Base-by-base conservation (phyloP, 805 yeast genomes). In the Starmerella bacillaris region DNA sequence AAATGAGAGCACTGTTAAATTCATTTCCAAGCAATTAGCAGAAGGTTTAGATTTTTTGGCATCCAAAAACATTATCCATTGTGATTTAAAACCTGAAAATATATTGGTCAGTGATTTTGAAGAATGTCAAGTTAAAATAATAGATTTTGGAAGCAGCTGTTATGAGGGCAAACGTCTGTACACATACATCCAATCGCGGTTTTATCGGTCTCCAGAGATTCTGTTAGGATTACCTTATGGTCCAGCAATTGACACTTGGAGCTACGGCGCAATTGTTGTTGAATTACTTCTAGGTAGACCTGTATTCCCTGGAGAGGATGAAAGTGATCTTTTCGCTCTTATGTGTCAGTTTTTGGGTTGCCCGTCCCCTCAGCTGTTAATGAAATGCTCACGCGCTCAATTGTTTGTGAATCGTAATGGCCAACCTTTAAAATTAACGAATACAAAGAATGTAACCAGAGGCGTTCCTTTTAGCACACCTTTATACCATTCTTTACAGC, bases 201-300 rank as follows among this genome's bases (percentile, higher is more conserved):
- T 83, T 56, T 84, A 84, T 58, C 69, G 95, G 47, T 92, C 96
- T 1, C 99, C 99, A 1, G 99, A 89, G 56, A 67, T 89, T 40
- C 78, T 89, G 51, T 73, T 89, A 37, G 98, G 98, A 2, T 71
- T 84, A 39, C 67, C 74, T 26, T 89, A 89, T 55, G 72, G 92
- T 3, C 75, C 92, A 3, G 79, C 83, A 51, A 86, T 89, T 39
- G 99, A 89, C 56, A 77, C 84, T 49, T 89, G 99, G 99, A 94
- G 95, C 14, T 63, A 86, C 40, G 99, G 96, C 1, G 86, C 98
- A 61, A 94, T 89, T 24, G 60, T 89, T 40, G 94, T 95, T 11
- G 98, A 89, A 58, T 74, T 89, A 79, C 65, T 77, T 37, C 67
- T 83, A 42, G 95, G 95, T 12, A 74, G 72, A 52, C 93, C 96